Evolutionary conservation across 1,284 basidiomycete genomes (phyloP), one percentile per base, ranked within the genome.

Genomic region (Fistulina hepatica): DNA sequence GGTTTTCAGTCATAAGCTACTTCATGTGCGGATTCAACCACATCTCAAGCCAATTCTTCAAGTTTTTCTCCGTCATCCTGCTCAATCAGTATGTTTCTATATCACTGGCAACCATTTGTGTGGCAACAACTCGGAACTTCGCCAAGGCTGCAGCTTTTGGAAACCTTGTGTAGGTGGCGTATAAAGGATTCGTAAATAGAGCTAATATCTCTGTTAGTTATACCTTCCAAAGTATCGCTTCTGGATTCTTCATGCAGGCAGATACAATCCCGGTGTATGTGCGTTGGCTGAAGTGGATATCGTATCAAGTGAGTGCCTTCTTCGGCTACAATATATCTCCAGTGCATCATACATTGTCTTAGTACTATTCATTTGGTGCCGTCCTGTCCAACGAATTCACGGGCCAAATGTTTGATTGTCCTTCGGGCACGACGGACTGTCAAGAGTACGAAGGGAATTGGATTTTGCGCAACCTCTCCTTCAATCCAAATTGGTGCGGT

Each of bases 241-340:
- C 44, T 28, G 52, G 54, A 6, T 59, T 55, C 44, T 44, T 58
- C 37, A 55, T 59, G 10, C 45, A 46, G 22, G 43, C 43, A 6
- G 52, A 55, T 12, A 41, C 58, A 23, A 56, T 65, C 2, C 64
- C 64, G 1, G 50, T 52, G 0, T 67, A 63, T 45, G 56, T 63
- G 3, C 35, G 49, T 1, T 66, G 64, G 64, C 54, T 65, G 34
- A 52, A 60, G 26, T 64, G 58, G 55, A 54, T 43, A 4, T 43
- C 22, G 19, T 38, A 38, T 17, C 28, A 25, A 38, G 11, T 34
- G 24, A 10, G 33, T 43, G 13, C 25, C 31, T 20, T 9, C 25
- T 25, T 5, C 11, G n/a, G n/a, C 6, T 16, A 8, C 12, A 26
- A 6, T 9, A 15, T n/a, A 6, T 16, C 20, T 15, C 16, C n/a